These are phyloP conservation scores for Lactifluus pinguis DNA, from an alignment of 768 basidiomycete genomes.

Conservation along the genomic window DNA sequence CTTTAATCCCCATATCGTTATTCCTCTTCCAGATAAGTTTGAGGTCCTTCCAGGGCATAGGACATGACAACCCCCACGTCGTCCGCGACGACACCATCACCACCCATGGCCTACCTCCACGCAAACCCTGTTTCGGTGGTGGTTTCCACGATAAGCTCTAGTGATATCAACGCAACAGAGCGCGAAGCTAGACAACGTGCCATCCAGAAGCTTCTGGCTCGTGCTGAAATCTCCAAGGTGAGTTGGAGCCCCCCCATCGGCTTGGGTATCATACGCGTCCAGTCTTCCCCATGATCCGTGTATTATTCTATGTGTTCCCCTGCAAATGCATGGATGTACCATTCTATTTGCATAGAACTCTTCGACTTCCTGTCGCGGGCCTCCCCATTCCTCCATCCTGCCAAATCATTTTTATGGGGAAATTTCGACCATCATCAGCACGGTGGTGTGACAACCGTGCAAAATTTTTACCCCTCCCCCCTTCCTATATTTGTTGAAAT, in stretches of 20 bases:
- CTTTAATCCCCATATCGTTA: not conserved
- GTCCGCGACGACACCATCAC: slow-evolving; percentile 76
- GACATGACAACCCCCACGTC: slow-evolving; percentile 73
- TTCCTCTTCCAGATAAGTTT: not conserved
- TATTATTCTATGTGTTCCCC: not conserved
- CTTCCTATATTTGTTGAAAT: not conserved
- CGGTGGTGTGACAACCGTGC: not conserved
- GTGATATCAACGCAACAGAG: slow-evolving; percentile 36
- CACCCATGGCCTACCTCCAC: slow-evolving; percentile 55
- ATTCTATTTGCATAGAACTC: not conserved
- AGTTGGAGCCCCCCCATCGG: slow-evolving; percentile 30
- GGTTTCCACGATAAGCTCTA: slow-evolving; percentile 24
- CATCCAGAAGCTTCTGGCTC: slow-evolving; percentile 66
- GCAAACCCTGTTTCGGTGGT: slow-evolving; percentile 32
- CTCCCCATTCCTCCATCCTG: not conserved
- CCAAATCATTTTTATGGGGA: not conserved
- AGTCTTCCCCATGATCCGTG: slow-evolving; percentile 10
- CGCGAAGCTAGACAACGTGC: slow-evolving; percentile 56
- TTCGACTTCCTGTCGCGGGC: not conserved
- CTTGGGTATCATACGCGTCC: slow-evolving; percentile 16
- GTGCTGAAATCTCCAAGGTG: slow-evolving; percentile 76
- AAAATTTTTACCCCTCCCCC: not conserved
- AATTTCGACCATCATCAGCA: not conserved
- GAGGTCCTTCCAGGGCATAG: not conserved
- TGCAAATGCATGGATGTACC: not conserved